Evolutionary conservation across 768 basidiomycete species (phyloP), one percentile per base, ranked within the genome.

Genomic region (Gymnopilus junonius): DNA sequence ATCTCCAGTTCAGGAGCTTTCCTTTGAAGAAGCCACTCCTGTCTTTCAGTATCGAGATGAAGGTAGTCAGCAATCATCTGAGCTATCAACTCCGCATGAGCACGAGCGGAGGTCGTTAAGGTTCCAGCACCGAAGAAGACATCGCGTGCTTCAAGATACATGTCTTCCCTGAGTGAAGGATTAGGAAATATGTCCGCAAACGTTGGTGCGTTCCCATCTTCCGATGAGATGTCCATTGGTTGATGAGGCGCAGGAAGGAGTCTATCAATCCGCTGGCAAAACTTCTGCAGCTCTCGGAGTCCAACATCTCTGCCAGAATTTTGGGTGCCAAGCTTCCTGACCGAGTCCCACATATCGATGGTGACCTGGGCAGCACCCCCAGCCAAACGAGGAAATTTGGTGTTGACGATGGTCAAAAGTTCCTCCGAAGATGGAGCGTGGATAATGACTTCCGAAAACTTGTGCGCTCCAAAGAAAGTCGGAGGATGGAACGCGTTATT

Each of bases 61-160:
- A 96, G 80, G 31, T 87, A 82, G 31, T 83, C 78, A 7, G 86
- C 90, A 42, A 93, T 76, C 23, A 86, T 72, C 3, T 73, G 55
- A 2, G 87, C 82, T 55, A 94, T 78, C 2, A 77, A 75, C 7
- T 83, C 79, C 15, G 78, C 64, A 65, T 88, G 84, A 4, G 79
- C 75, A 53, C 78, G 85, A 48, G 86, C 83, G 8, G 84, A 73
- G 1, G 82, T 65, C 1, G 87, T 89, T 53, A 83, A 79, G 4
- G 79, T 75, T 15, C 87, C 85, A 25, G 87, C 83, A 37, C 94
- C 93, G 66, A 97, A 94, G 78, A 99, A 98, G 23, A 97, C 86
- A 72, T 99, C 97, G 20, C 91, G 83, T 0, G 93, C 93, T 71
- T 95, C 93, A 42, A 94, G 80, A 69, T 90, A 95, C 31, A 98